These are phyloP conservation scores for Aquanectria penicillioides DNA, from an alignment of 2,329 filamentous ascomycete genomes.

Conservation along the genomic window DNA sequence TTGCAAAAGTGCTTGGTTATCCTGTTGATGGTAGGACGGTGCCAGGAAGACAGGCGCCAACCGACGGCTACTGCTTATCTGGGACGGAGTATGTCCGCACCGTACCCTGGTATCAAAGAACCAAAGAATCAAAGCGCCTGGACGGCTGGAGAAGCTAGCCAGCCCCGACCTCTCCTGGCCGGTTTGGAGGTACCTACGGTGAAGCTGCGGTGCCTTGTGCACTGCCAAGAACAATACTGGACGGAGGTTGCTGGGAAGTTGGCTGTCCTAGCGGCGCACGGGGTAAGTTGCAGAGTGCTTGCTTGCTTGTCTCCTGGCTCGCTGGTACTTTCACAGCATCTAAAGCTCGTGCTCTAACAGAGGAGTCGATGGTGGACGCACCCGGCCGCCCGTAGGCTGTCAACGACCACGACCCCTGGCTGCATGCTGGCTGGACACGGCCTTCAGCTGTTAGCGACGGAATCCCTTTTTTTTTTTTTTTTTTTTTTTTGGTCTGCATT, in stretches of 20 bases:
- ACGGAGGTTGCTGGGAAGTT: background rate
- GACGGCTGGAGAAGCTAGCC: slow-evolving; percentile 1
- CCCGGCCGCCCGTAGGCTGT: slow-evolving; percentile 8
- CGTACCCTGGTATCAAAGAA: background rate
- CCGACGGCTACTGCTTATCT: too few species aligned
- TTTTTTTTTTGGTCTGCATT: background rate
- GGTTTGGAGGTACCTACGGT: background rate
- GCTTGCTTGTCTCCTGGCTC: too few species aligned
- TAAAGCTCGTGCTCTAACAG: too few species aligned
- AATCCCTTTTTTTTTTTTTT: slow-evolving; percentile 7
- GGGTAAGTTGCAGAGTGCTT: too few species aligned
- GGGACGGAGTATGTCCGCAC: too few species aligned
- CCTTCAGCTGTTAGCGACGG: slow-evolving; percentile 10
- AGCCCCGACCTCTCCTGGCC: background rate
- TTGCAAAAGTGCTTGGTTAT: background rate
- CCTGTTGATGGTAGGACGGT: background rate
- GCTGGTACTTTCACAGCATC: too few species aligned
- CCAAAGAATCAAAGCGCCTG: slow-evolving; percentile 4
- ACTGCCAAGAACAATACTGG: background rate
- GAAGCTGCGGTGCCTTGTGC: background rate
- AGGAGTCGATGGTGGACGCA: background rate
- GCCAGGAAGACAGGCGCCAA: background rate
- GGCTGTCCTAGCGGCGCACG: too few species aligned
- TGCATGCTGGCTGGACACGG: slow-evolving; percentile 2
- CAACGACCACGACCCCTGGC: slow-evolving; percentile 1